Base-by-base conservation (phyloP, 192 early-diverging fungal genomes). In the Coemansia sp. region DNA sequence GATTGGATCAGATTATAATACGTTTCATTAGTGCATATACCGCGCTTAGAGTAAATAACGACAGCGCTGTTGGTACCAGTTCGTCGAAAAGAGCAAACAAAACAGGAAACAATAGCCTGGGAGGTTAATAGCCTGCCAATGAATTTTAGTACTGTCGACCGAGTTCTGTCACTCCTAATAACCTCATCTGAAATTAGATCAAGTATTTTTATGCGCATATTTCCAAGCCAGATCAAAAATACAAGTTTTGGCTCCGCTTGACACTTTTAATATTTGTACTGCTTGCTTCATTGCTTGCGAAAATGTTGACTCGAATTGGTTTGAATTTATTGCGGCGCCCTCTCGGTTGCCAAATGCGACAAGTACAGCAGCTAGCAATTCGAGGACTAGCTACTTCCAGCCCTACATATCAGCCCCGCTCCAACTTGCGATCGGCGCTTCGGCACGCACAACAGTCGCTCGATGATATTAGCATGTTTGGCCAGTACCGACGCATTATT, bases 401-500 rank as follows among this genome's bases (percentile, higher is more conserved):
- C 19, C 14, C 48, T n/a, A 21, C 19, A 19, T 27, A 27, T 29
- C 46, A 69, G 48, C 68, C 68, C 13, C 68, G 68, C 4, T 35
- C 21, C 50, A 61, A 50, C 27, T 37, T 19, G 61, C 68, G 68
- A 62, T 54, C 68, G 17, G 35, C n/a, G 33, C 36, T 41, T 17
- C 54, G 35, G 11, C 69, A 29, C 16, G 42, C 14, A 39, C 64
- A 53, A 31, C 36, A 65, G 14, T 33, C 60, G 9, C 59, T 61
- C 13, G 46, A 9, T 3, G 40, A 29, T 16, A 29, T 4, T 1
- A 44, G 53, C 53, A 31, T 24, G 35, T 82, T 82, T 44, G 79
- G 79, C 7, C 36, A 33, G 14, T 82, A 71, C 41, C 53, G 27
- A 35, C 79, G 75, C 48, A 46, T 82, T 6, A 68, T 70, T 33